Evolutionary conservation across 2,329 filamentous ascomycete genomes (phyloP).

Genomic region (Aspergillus ibericus): DNA sequence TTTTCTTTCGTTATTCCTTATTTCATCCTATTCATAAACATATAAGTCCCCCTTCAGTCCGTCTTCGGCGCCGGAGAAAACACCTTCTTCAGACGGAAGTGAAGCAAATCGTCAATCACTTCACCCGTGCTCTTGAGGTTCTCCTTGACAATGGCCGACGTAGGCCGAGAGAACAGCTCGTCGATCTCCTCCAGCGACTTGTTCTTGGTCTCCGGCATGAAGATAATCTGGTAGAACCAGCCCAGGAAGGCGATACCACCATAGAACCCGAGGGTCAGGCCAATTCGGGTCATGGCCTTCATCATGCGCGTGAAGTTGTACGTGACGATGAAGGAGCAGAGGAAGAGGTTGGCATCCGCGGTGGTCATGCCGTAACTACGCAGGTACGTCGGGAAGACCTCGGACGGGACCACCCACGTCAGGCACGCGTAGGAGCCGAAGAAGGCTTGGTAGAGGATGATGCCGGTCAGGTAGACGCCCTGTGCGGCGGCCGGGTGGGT

Average conservation of each 20-base stretch:
- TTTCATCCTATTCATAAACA: neutral
- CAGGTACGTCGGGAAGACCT: constrained; percentile 72
- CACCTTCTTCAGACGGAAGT: constrained; percentile 50
- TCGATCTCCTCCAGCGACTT: constrained; percentile 71
- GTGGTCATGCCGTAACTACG: constrained; percentile 73
- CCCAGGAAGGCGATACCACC: constrained; percentile 70
- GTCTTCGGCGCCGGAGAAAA: constrained; percentile 37
- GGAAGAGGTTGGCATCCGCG: constrained; percentile 66
- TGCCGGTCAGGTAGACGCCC: constrained; percentile 64
- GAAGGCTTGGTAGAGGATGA: constrained; percentile 64
- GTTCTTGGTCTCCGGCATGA: constrained; percentile 75
- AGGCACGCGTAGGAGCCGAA: constrained; percentile 66
- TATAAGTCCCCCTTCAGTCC: neutral
- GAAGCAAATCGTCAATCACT: constrained; percentile 47
- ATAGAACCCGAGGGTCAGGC: constrained; percentile 69
- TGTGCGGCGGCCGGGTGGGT: constrained; percentile 52
- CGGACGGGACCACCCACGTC: constrained; percentile 66
- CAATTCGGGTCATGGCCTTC: constrained; percentile 64
- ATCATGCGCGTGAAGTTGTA: constrained; percentile 75
- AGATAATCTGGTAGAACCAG: constrained; percentile 70
- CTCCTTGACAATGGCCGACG: constrained; percentile 60
- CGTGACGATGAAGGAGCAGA: constrained; percentile 70
- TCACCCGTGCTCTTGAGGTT: constrained; percentile 52
- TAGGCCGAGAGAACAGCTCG: constrained; percentile 64
- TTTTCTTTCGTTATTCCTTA: neutral